Percentiles rank a stretch among this genome's conserved stretches.
Conservation (phyloP, 768 basidiomycete species). For the Pleurotus salmoneostramineus region DNA sequence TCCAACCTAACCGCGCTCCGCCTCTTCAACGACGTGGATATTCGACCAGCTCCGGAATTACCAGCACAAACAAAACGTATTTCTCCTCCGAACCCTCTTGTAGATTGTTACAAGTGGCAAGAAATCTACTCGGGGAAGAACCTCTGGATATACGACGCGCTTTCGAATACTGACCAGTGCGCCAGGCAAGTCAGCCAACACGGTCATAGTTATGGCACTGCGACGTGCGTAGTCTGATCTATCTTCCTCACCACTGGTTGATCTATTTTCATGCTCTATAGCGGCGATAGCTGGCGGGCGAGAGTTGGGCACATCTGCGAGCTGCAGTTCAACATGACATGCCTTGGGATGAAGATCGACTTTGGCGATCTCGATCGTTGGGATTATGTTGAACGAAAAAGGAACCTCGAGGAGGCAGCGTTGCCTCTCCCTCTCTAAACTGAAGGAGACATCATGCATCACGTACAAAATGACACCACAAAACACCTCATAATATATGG, state of each 20-base stretch:
- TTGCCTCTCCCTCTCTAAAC: neutral
- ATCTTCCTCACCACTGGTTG: neutral
- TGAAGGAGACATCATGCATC: neutral
- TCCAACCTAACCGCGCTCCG: conserved; percentile 69
- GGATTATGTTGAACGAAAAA: conserved; percentile 57
- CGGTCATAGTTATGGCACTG: conserved; percentile 70
- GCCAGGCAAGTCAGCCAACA: conserved; percentile 60
- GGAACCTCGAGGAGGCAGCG: conserved; percentile 59
- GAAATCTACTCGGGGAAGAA: conserved; percentile 67
- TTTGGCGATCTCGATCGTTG: conserved; percentile 77
- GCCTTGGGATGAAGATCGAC: conserved; percentile 60
- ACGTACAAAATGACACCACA: neutral
- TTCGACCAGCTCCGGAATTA: conserved; percentile 48
- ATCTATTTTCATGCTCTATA: conserved; percentile 23
- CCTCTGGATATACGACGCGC: conserved; percentile 73
- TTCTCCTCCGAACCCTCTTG: conserved; percentile 50
- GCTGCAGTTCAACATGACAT: conserved; percentile 63
- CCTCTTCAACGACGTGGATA: conserved; percentile 67
- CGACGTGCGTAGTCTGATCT: conserved; percentile 50
- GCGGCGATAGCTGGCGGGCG: conserved; percentile 82
- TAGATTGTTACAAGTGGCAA: conserved; percentile 64
- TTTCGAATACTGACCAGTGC: conserved; percentile 63
- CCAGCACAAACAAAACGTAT: conserved; percentile 42
- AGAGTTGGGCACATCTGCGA: conserved; percentile 67
- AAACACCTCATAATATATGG: neutral